phyloP scores from a whole-genome alignment of 495 filamentous ascomycete genomes.

The Pyrenula aspistea region DNA sequence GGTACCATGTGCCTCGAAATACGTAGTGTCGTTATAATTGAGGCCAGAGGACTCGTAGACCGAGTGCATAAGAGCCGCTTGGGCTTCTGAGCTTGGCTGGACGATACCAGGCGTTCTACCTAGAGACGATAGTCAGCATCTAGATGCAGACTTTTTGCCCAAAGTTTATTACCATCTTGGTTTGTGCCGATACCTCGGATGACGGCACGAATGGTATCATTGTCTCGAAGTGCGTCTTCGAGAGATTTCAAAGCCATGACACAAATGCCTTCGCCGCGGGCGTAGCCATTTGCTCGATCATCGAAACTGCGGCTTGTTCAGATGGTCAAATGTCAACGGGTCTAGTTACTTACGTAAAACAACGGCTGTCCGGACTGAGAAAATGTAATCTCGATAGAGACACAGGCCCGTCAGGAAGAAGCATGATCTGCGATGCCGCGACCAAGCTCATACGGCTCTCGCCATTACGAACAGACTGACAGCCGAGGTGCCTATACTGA shows the following conservation, averaged over 20 bases:
- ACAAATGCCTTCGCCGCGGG: conserved; percentile 31
- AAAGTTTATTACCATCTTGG: conserved; percentile 24
- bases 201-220: conserved; percentile 31
- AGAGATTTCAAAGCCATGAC: conserved; percentile 28
- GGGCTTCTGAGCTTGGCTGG: not conserved
- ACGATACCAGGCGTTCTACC: conserved; percentile 11
- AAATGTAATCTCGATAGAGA: not conserved
- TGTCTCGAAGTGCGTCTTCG: conserved; percentile 22
- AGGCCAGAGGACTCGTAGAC: conserved; percentile 10
- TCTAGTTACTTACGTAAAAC: conserved; percentile 1
- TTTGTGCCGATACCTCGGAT: conserved; percentile 25
- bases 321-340: conserved; percentile 9
- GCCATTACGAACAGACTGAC: conserved; percentile 22
- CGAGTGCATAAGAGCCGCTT: conserved; percentile 12
- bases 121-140: not conserved
- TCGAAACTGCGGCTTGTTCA: conserved; percentile 35
- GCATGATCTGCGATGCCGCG: not conserved
- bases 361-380: conserved; percentile 1
- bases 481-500: conserved; percentile 16
- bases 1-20: conserved; percentile 27
- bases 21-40: conserved; percentile 15
- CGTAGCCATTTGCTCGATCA: conserved; percentile 31
- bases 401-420: not conserved
- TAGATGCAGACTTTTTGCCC: not conserved
- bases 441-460: conserved; percentile 18